phyloP scores from a whole-genome alignment of 1,139 yeast genomes.

The Geotrichum phurueaensis region DNA sequence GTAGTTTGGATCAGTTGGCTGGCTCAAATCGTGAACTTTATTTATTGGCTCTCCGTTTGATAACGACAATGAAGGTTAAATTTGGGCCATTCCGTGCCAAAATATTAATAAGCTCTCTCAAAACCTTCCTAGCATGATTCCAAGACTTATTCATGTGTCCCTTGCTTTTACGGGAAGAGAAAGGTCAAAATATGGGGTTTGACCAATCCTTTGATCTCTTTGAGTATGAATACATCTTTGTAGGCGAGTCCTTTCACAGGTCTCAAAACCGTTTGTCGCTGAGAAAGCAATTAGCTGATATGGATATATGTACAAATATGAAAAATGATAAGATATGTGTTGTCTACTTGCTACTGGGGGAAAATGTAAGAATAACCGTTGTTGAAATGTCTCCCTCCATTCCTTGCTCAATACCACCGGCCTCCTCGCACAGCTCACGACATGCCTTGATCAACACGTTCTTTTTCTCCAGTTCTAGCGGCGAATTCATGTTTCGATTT shows the following conservation, averaged over 20 bases:
- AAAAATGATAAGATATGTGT: conserved; percentile 7
- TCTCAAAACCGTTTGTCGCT: conserved; percentile 27
- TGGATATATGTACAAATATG: conserved; percentile 22
- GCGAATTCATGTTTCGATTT: conserved; percentile 12
- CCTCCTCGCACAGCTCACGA: conserved; percentile 26
- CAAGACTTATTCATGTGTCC: conserved; percentile 14
- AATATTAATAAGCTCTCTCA: conserved; percentile 12
- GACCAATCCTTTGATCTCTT: conserved; percentile 36
- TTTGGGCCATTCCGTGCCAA: conserved; percentile 38
- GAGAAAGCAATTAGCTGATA: conserved; percentile 26
- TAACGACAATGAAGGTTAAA: conserved; percentile 39
- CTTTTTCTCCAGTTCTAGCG: conserved; percentile 32
- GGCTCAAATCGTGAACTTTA: conserved; percentile 26
- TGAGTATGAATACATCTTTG: conserved; percentile 30
- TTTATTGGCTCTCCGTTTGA: conserved; percentile 41
- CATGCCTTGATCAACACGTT: conserved; percentile 28
- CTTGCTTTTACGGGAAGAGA: background rate
- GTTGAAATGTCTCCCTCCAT: conserved; percentile 26
- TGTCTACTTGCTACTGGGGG: conserved; percentile 19
- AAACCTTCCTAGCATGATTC: background rate
- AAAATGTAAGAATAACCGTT: conserved; percentile 18
- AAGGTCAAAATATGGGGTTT: conserved; percentile 31
- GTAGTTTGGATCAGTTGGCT: conserved; percentile 37
- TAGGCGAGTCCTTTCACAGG: conserved; percentile 47
- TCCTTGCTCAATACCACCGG: conserved; percentile 26